These are phyloP conservation scores for Annona squamosa DNA, from an alignment of 164 flowering plant species.

Conservation along the genomic window DNA sequence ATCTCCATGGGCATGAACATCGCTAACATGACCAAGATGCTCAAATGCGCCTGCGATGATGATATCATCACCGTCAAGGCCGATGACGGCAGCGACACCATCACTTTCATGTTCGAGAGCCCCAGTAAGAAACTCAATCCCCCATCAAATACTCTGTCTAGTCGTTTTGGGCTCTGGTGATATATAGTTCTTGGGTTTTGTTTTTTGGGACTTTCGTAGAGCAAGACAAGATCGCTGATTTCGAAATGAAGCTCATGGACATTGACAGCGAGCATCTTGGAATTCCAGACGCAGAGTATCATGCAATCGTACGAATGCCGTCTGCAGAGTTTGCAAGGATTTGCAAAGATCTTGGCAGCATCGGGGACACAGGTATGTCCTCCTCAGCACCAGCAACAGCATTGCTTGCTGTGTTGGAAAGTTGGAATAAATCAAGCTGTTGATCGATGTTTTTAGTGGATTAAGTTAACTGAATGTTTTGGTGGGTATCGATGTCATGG, in stretches of 20 bases:
- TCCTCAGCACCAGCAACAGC: neutral
- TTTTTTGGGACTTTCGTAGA: slow-evolving; percentile 19
- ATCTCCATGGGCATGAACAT: slow-evolving; percentile 52
- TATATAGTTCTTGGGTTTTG: neutral
- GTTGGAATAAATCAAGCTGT: neutral
- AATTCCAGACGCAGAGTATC: slow-evolving; percentile 87
- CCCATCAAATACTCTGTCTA: neutral
- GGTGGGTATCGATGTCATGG: slow-evolving; percentile 6
- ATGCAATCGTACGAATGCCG: slow-evolving; percentile 85
- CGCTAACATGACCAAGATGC: slow-evolving; percentile 43
- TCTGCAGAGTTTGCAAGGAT: slow-evolving; percentile 75
- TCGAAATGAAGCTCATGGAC: slow-evolving; percentile 94
- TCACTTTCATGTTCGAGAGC: slow-evolving; percentile 54
- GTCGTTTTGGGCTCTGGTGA: neutral
- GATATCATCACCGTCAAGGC: slow-evolving; percentile 50
- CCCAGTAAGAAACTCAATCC: slow-evolving; percentile 26
- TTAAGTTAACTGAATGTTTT: neutral
- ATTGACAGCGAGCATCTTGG: slow-evolving; percentile 94
- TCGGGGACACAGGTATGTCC: slow-evolving; percentile 73
- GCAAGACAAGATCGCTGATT: slow-evolving; percentile 76
- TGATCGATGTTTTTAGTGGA: neutral
- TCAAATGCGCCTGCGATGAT: slow-evolving; percentile 41
- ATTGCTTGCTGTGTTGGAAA: neutral
- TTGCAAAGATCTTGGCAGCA: slow-evolving; percentile 72
- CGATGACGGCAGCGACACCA: slow-evolving; percentile 40